Conservation (phyloP, 371 early-diverging fungal genomes). For the Conidiobolus incongruus region DNA sequence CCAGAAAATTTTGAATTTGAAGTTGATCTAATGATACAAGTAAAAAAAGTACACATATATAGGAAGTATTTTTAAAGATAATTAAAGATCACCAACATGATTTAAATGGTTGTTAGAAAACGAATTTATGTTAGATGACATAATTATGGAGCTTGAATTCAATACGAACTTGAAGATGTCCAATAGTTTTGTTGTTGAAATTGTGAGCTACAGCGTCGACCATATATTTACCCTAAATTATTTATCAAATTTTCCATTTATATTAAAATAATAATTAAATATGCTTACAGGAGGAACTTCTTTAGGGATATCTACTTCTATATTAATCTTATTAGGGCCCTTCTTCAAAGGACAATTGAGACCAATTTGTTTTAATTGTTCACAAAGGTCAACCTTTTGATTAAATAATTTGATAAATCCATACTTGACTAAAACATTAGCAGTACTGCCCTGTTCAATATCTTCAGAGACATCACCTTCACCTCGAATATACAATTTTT, state of each 20-base stretch:
- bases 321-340: constrained; percentile 17
- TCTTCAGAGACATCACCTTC: constrained; percentile 18
- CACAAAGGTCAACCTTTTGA: constrained; percentile 21
- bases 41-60: too few relatives aligned
- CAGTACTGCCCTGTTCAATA: constrained; percentile 23
- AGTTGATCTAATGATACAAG: too few relatives aligned
- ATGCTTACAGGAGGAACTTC: constrained; percentile 16
- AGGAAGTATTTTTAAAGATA: too few relatives aligned
- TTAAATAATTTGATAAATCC: constrained; percentile 18
- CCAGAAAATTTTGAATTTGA: too few relatives aligned
- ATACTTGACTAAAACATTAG: constrained; percentile 19
- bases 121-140: too few relatives aligned
- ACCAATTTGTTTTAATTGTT: constrained; percentile 19
- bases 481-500: constrained; percentile 20
- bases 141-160: too few relatives aligned
- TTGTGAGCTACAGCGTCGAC: background rate
- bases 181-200: too few relatives aligned
- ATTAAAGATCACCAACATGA: too few relatives aligned
- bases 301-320: constrained; percentile 25
- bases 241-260: background rate
- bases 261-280: background rate
- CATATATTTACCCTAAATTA: constrained; percentile 5
- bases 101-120: too few relatives aligned
- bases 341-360: constrained; percentile 24
- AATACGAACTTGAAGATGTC: too few relatives aligned